These are phyloP conservation scores for Lathyrus oleraceus DNA, from an alignment of 306 rosid species.

Conservation along the genomic window DNA sequence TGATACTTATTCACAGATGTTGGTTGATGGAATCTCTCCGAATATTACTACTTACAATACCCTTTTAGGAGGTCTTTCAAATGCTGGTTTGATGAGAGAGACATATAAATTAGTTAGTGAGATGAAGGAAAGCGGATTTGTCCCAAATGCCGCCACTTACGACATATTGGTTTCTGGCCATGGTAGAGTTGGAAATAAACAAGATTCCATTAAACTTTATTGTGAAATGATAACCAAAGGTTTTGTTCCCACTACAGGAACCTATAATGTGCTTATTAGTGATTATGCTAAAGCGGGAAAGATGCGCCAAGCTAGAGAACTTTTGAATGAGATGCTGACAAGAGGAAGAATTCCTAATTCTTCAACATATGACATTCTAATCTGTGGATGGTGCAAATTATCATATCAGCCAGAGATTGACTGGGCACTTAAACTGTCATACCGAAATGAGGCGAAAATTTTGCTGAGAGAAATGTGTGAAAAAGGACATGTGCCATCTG, in stretches of 20 bases:
- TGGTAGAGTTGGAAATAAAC: constrained; percentile 71
- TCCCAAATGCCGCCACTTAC: constrained; percentile 73
- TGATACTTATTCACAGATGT: constrained; percentile 57
- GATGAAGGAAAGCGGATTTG: constrained; percentile 68
- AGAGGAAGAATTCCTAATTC: constrained; percentile 75
- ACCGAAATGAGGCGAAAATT: constrained; percentile 71
- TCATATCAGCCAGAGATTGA: constrained; percentile 65
- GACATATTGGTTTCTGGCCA: constrained; percentile 71
- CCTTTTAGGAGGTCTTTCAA: constrained; percentile 69
- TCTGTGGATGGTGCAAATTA: constrained; percentile 81
- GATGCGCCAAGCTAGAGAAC: constrained; percentile 88
- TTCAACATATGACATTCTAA: constrained; percentile 78
- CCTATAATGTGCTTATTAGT: constrained; percentile 80
- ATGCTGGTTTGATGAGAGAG: constrained; percentile 66
- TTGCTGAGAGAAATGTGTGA: constrained; percentile 69
- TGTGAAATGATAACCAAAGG: constrained; percentile 85
- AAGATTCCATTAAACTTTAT: constrained; percentile 63
- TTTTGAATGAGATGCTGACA: constrained; percentile 78
- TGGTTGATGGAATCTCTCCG: constrained; percentile 67
- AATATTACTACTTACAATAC: constrained; percentile 63
- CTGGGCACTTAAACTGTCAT: constrained; percentile 49
- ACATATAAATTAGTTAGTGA: constrained; percentile 61
- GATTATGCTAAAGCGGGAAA: constrained; percentile 78
- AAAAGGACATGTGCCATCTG: constrained; percentile 69
- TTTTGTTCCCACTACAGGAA: constrained; percentile 69